phyloP scores from a whole-genome alignment of 306 rosid species.

The Betula pendula region DNA sequence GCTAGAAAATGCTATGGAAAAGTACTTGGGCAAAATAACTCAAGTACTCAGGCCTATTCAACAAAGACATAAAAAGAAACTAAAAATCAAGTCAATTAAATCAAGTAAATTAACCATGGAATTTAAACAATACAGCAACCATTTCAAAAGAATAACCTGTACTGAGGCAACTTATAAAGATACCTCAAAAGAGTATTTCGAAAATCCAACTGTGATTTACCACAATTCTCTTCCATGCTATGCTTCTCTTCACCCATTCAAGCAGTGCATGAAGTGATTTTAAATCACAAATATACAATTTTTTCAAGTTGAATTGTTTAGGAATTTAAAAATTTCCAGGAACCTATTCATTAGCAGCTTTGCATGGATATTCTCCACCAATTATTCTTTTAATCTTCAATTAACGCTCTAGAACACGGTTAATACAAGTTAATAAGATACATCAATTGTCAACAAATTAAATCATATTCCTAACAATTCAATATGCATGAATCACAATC shows the following conservation, averaged over 20 bases:
- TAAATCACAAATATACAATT: too few relatives aligned
- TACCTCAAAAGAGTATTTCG: neutral
- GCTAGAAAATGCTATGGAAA: neutral
- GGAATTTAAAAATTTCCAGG: neutral
- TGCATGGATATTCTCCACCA: neutral
- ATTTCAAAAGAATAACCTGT: neutral
- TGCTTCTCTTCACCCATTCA: neutral
- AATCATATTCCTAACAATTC: neutral
- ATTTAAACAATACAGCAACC: neutral
- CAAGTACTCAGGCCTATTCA: neutral
- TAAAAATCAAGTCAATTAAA: neutral
- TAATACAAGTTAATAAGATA: neutral
- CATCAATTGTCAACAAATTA: neutral
- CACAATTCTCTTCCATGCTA: neutral
- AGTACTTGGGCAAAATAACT: neutral
- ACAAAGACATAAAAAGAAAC: neutral
- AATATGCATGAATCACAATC: neutral
- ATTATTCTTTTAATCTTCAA: constrained; percentile 4
- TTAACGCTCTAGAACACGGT: neutral
- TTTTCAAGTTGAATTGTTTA: too few relatives aligned
- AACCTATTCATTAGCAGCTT: neutral
- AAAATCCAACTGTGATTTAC: neutral
- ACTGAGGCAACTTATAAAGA: neutral
- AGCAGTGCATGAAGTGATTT: neutral
- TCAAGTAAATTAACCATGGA: neutral